These are phyloP conservation scores for Mariannaea elegans DNA, from an alignment of 2,329 filamentous ascomycete species.

Conservation along the genomic window DNA sequence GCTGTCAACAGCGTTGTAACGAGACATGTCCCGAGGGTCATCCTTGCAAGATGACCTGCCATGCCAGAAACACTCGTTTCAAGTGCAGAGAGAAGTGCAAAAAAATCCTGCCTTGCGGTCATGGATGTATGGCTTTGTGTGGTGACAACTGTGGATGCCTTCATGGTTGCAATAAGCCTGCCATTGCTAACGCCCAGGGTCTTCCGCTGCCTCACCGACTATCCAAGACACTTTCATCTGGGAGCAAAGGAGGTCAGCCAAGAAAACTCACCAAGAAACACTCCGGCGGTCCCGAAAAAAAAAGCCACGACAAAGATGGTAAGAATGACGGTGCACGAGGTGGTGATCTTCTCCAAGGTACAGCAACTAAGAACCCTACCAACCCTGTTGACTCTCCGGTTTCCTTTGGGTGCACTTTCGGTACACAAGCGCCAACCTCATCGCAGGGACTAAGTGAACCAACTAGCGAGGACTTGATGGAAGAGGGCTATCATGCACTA, in stretches of 20 bases:
- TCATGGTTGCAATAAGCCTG: conserved; percentile 19
- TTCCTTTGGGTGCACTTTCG: too few species aligned
- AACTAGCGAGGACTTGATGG: conserved; percentile 59
- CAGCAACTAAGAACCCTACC: background rate
- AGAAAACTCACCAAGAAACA: background rate
- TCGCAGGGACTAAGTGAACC: conserved; percentile 49
- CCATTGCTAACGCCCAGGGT: background rate
- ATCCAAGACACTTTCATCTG: background rate
- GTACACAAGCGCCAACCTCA: background rate
- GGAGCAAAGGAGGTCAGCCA: background rate
- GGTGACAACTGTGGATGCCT: conserved; percentile 28
- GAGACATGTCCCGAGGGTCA: conserved; percentile 35
- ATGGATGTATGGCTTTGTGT: conserved; percentile 28
- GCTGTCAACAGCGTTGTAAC: conserved; percentile 27
- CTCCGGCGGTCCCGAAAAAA: background rate
- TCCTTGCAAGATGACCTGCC: conserved; percentile 30
- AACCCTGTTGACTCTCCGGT: background rate
- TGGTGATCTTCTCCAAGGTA: background rate
- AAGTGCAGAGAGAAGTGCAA: conserved; percentile 42
- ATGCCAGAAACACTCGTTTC: conserved; percentile 26
- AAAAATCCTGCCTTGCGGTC: conserved; percentile 30
- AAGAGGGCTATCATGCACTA: conserved; percentile 22
- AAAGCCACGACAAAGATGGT: background rate
- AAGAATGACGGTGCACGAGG: background rate
- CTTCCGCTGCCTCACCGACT: background rate